A percentile compares a stretch with the other conserved stretches of the same genome.
These are phyloP conservation scores for Starmerella geochares DNA, from an alignment of 805 yeast species.

Conservation along the genomic window DNA sequence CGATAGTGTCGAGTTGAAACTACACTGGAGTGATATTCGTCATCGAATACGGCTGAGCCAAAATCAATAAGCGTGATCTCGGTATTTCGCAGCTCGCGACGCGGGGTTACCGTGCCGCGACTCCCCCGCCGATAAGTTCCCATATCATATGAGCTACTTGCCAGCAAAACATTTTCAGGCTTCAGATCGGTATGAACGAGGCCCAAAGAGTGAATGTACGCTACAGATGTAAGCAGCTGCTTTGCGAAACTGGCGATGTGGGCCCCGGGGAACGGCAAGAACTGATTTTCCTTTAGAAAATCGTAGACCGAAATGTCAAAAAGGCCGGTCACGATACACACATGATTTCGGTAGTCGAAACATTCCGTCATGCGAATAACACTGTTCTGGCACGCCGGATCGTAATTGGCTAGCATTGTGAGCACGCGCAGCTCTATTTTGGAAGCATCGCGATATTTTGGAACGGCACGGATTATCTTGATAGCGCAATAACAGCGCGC, in stretches of 20 bases:
- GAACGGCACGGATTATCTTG: constrained; percentile 83
- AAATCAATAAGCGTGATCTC: constrained; percentile 85
- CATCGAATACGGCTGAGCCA: constrained; percentile 91
- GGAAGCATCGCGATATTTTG: constrained; percentile 91
- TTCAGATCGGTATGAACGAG: constrained; percentile 92
- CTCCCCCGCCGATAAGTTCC: constrained; percentile 16
- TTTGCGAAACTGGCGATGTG: constrained; percentile 83
- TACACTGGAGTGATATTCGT: constrained; percentile 84
- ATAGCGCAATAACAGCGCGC: constrained; percentile 65
- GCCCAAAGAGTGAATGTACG: constrained; percentile 79
- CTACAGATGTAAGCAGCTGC: constrained; percentile 75
- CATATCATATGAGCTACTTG: constrained; percentile 16
- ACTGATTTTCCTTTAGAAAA: constrained; percentile 72
- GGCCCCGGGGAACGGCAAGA: constrained; percentile 84
- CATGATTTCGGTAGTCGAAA: constrained; percentile 86
- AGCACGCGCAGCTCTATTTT: constrained; percentile 81
- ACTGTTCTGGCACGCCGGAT: constrained; percentile 53
- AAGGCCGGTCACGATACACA: constrained; percentile 84
- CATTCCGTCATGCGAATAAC: constrained; percentile 84
- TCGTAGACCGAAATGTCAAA: constrained; percentile 80
- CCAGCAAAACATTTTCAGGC: constrained; percentile 81
- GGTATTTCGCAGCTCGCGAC: constrained; percentile 58
- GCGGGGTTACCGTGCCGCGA: constrained; percentile 11
- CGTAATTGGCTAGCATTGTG: constrained; percentile 60
- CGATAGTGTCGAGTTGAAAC: constrained; percentile 94